Evolutionary conservation across 1,284 basidiomycete genomes (phyloP), one percentile per base, ranked within the genome.

Genomic region (Cutaneotrichosporon sp.): DNA sequence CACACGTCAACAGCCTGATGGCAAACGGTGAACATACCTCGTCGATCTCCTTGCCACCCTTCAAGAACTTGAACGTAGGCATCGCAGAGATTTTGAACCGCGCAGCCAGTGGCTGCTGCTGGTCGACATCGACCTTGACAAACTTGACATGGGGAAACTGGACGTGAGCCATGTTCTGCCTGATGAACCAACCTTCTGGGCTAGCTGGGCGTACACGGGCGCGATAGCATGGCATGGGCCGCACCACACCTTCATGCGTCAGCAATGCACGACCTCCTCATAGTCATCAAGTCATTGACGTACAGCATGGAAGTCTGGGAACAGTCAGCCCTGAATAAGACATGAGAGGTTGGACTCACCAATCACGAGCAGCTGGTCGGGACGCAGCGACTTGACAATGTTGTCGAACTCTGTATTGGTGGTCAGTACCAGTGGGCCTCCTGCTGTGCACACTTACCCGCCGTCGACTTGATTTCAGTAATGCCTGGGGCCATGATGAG

Each of bases 1-100:
- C 4, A 14, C 10, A 7, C 2, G 39, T 52, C 20, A 47, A 39
- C 14, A 30, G 10, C 34, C 18, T 2, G 26, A 5, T 30, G 5
- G 7, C 26, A 30, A 33, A 14, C 30, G 20, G 13, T 8, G 30
- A 17, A 45, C 40, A 4, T 26, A 74, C 72, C 67, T 75, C 68
- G 35, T 65, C 72, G 14, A 76, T 60, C 51, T 72, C 69, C 26
- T 62, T 44, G 4, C 75, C 75, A 38, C 67, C 75, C 61, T 77
- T 78, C 57, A 78, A 49, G 51, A 77, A 76, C 56, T 77, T 72
- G 66, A 78, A 78, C 4, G 77, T 78, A 3, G 77, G 77, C 77
- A 78, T 78, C 14, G 77, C 77, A 5, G 65, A 53, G 34, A 78
- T 65, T 15, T 60, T 49, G 65, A 72, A 78, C 37, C 74, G 59